A percentile compares a stretch with the other conserved stretches of the same genome.
These are phyloP conservation scores for Capronia americana DNA, from an alignment of 2,329 filamentous ascomycete genomes.

Conservation along the genomic window DNA sequence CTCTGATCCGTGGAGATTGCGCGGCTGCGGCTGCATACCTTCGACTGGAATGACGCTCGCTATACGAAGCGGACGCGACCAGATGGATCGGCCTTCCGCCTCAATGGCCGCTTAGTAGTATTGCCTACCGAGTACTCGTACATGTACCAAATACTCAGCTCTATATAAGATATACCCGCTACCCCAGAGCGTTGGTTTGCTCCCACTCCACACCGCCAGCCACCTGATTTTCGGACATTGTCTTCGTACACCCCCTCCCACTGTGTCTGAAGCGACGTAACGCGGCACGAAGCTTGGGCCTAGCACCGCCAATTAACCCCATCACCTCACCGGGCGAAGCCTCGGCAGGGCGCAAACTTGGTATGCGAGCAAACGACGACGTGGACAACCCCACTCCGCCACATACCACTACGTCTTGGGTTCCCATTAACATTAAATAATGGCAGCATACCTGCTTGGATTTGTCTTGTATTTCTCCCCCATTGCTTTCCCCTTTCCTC, in stretches of 20 bases:
- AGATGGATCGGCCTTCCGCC: too few relatives aligned
- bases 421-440: too few relatives aligned
- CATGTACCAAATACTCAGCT: neutral
- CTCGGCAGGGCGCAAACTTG: neutral
- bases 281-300: neutral
- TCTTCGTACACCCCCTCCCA: too few relatives aligned
- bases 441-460: slow-evolving; percentile 28
- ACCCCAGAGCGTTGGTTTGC: neutral
- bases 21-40: neutral
- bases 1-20: neutral
- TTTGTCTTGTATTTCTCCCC: slow-evolving; percentile 24
- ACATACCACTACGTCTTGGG: neutral
- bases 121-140: too few relatives aligned
- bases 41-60: neutral
- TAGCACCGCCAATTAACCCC: too few relatives aligned
- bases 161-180: neutral
- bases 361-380: slow-evolving; percentile 8
- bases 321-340: neutral
- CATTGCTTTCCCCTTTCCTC: neutral
- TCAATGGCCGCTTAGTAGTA: too few relatives aligned
- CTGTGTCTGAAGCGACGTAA: neutral
- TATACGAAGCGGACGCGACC: too few relatives aligned
- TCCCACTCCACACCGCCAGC: neutral
- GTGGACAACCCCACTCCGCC: slow-evolving; percentile 7
- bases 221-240: neutral